phyloP scores from a whole-genome alignment of 2,329 filamentous ascomycete genomes.

The Xenosphaeropsis pyriputrescens region DNA sequence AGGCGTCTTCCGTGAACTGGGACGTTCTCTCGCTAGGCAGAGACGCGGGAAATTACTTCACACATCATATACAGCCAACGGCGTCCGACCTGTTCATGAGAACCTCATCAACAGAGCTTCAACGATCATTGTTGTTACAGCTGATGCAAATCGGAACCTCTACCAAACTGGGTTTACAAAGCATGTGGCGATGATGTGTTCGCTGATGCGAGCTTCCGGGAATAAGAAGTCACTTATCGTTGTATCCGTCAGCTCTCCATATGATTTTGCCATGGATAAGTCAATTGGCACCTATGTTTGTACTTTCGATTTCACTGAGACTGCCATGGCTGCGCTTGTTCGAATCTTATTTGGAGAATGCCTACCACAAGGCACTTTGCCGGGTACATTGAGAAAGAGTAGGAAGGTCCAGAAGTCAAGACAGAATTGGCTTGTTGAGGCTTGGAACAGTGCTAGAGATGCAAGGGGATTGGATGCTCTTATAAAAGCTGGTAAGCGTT shows the following conservation, averaged over 20 bases:
- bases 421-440: slow-evolving; percentile 89
- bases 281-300: slow-evolving; percentile 86
- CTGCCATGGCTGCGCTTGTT: slow-evolving; percentile 71
- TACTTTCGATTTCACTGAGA: slow-evolving; percentile 93
- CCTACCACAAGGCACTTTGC: slow-evolving; percentile 40
- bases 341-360: slow-evolving; percentile 71
- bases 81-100: slow-evolving; percentile 83
- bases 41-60: slow-evolving; percentile 78
- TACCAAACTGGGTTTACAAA: slow-evolving; percentile 95
- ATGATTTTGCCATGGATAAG: slow-evolving; percentile 90
- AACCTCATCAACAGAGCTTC: slow-evolving; percentile 80
- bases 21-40: slow-evolving; percentile 72
- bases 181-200: slow-evolving; percentile 91
- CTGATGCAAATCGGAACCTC: slow-evolving; percentile 84
- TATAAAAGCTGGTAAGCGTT: slow-evolving; percentile 31
- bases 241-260: slow-evolving; percentile 85
- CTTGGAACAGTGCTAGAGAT: slow-evolving; percentile 71
- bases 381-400: slow-evolving; percentile 70
- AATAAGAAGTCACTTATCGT: slow-evolving; percentile 85
- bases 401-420: slow-evolving; percentile 79
- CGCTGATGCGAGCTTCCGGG: slow-evolving; percentile 59
- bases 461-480: slow-evolving; percentile 59
- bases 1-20: slow-evolving; percentile 80
- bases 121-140: slow-evolving; percentile 70
- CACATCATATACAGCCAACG: slow-evolving; percentile 90